Evolutionary conservation across 495 filamentous ascomycete species (phyloP).

Genomic region (Cladorrhinum samala): DNA sequence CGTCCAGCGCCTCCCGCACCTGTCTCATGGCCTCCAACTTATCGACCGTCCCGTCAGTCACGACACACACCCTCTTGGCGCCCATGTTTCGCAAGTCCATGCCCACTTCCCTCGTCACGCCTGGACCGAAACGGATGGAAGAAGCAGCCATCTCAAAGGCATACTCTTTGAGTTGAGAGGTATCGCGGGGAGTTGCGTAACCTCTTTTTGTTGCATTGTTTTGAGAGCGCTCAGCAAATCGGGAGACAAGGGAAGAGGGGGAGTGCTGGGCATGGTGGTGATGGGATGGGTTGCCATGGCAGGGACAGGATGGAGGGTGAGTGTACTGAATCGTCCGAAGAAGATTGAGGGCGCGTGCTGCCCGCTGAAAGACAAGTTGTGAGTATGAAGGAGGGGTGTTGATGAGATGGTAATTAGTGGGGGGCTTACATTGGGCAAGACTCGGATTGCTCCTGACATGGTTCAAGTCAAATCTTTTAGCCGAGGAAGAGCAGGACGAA

Average conservation of each 20-base stretch:
- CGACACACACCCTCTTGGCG: slow-evolving; percentile 76
- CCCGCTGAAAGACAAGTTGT: slow-evolving; percentile 43
- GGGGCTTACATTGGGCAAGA: slow-evolving; percentile 46
- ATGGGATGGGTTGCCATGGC: slow-evolving; percentile 78
- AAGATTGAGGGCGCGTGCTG: slow-evolving; percentile 70
- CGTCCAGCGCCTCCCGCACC: slow-evolving; percentile 66
- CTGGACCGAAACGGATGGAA: slow-evolving; percentile 86
- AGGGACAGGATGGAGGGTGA: slow-evolving; percentile 85
- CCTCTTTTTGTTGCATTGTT: slow-evolving; percentile 23
- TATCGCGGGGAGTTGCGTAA: slow-evolving; percentile 67
- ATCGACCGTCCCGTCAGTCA: slow-evolving; percentile 76
- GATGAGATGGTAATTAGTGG: not conserved
- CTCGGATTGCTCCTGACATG: slow-evolving; percentile 52
- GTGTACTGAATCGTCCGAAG: slow-evolving; percentile 85
- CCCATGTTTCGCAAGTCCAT: slow-evolving; percentile 96
- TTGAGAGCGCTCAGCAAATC: slow-evolving; percentile 22
- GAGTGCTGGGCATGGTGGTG: slow-evolving; percentile 53
- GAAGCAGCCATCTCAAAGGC: slow-evolving; percentile 98
- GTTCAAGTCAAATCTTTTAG: slow-evolving; percentile 1
- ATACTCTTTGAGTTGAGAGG: slow-evolving; percentile 79
- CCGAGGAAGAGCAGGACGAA: not conserved
- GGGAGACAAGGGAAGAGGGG: slow-evolving; percentile 34
- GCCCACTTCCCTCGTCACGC: slow-evolving; percentile 93
- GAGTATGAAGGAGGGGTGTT: not conserved
- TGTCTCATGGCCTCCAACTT: slow-evolving; percentile 80